Evolutionary conservation across 257 asterid species (phyloP).

Genomic region (Orobanche coerulescens): DNA sequence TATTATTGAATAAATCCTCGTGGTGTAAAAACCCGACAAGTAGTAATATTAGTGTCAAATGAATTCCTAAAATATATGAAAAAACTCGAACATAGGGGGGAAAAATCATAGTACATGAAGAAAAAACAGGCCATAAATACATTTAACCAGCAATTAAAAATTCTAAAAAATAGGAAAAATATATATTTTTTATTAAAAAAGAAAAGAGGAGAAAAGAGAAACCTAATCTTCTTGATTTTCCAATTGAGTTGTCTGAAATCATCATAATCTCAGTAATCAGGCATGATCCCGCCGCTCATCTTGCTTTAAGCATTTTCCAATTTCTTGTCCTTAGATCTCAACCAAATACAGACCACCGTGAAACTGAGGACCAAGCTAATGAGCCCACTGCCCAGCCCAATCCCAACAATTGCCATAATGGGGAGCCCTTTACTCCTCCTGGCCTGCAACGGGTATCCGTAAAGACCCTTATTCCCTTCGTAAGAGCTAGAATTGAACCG

Average conservation of each 20-base stretch:
- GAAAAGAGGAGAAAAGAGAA: background rate
- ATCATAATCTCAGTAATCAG: conserved; percentile 50
- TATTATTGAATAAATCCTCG: too few species aligned
- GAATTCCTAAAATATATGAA: background rate
- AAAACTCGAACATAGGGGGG: conserved; percentile 2
- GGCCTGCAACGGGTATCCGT: conserved; percentile 75
- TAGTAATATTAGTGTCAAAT: background rate
- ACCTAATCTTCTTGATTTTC: background rate
- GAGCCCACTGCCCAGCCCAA: conserved; percentile 92
- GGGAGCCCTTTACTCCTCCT: conserved; percentile 61
- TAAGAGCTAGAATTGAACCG: conserved; percentile 74
- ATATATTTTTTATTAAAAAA: background rate
- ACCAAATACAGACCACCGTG: conserved; percentile 85
- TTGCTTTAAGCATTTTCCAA: conserved; percentile 62
- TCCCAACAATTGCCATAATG: conserved; percentile 68
- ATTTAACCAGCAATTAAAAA: conserved; percentile 17
- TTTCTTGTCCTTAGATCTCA: conserved; percentile 66
- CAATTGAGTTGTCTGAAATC: background rate
- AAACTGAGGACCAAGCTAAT: conserved; percentile 77
- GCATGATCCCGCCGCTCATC: conserved; percentile 55
- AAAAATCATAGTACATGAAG: conserved; percentile 14
- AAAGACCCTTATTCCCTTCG: conserved; percentile 73
- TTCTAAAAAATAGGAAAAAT: background rate
- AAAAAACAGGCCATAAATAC: background rate
- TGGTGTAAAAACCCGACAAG: too few species aligned